phyloP scores from a whole-genome alignment of 768 basidiomycete species.

The Boletus barrowsii region DNA sequence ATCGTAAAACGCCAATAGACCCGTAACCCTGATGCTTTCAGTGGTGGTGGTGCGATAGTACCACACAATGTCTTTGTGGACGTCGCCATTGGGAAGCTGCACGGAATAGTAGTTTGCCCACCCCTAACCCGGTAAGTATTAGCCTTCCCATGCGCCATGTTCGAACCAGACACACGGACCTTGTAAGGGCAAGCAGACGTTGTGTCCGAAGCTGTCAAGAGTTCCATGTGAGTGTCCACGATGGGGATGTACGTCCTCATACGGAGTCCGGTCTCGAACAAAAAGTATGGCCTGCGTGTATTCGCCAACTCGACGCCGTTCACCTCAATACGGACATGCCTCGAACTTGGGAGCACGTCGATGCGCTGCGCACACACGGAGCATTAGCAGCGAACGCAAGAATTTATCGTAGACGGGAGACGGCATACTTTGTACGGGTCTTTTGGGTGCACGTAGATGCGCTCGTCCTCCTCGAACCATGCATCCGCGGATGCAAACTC shows the following conservation, averaged over 20 bases:
- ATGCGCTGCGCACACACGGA: slow-evolving; percentile 41
- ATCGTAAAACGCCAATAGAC: slow-evolving; percentile 13
- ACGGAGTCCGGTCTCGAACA: slow-evolving; percentile 57
- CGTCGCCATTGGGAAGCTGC: slow-evolving; percentile 41
- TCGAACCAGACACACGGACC: slow-evolving; percentile 30
- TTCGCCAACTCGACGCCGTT: slow-evolving; percentile 56
- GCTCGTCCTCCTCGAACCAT: slow-evolving; percentile 71
- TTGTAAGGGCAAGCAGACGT: slow-evolving; percentile 63
- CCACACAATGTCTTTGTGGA: slow-evolving; percentile 54
- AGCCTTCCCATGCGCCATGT: neutral
- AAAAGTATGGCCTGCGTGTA: slow-evolving; percentile 48
- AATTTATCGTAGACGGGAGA: too few relatives aligned
- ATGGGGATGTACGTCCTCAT: slow-evolving; percentile 62
- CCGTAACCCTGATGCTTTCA: slow-evolving; percentile 50
- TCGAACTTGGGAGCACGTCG: slow-evolving; percentile 58
- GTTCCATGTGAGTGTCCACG: slow-evolving; percentile 49
- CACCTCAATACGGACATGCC: slow-evolving; percentile 53
- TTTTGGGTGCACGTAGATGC: slow-evolving; percentile 58
- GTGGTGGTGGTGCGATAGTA: slow-evolving; percentile 54
- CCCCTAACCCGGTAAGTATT: slow-evolving; percentile 39
- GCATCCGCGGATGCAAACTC: slow-evolving; percentile 50
- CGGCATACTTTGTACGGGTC: slow-evolving; percentile 64
- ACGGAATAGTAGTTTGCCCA: slow-evolving; percentile 57
- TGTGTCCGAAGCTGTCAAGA: slow-evolving; percentile 46
- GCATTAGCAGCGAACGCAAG: neutral